These are phyloP conservation scores for Pythium coloratum DNA, from an alignment of 352 stramenopile genomes.

Conservation along the genomic window DNA sequence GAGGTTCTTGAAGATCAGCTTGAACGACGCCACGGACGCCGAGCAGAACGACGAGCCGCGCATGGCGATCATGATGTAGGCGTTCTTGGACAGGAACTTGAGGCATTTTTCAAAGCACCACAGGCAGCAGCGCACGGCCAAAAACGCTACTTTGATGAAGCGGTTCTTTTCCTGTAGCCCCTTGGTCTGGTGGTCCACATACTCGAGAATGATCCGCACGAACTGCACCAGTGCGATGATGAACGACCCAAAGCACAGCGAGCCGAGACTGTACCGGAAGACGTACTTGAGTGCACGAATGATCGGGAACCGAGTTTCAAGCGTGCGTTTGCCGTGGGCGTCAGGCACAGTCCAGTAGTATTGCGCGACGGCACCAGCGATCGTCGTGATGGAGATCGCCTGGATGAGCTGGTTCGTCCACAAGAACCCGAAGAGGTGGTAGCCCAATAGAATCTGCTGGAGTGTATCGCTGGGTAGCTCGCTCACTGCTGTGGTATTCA, in stretches of 20 bases:
- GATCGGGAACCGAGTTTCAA: slow-evolving; percentile 70
- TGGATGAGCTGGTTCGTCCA: slow-evolving; percentile 97
- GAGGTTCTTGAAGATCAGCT: slow-evolving; percentile 93
- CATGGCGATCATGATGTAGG: slow-evolving; percentile 91
- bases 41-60: slow-evolving; percentile 80
- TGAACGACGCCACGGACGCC: slow-evolving; percentile 91
- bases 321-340: slow-evolving; percentile 32
- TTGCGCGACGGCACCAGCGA: slow-evolving; percentile 89
- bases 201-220: slow-evolving; percentile 91
- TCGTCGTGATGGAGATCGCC: slow-evolving; percentile 92
- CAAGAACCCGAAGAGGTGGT: slow-evolving; percentile 95
- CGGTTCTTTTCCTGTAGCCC: slow-evolving; percentile 73
- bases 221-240: slow-evolving; percentile 97
- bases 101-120: slow-evolving; percentile 96
- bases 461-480: slow-evolving; percentile 42
- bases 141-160: slow-evolving; percentile 82
- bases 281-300: slow-evolving; percentile 52
- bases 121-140: slow-evolving; percentile 88
- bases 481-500: slow-evolving; percentile 23
- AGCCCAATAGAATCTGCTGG: slow-evolving; percentile 61
- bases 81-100: slow-evolving; percentile 98
- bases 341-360: slow-evolving; percentile 91
- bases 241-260: slow-evolving; percentile 95
- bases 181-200: slow-evolving; percentile 93
- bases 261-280: slow-evolving; percentile 92